Base-by-base conservation (phyloP, 2,329 filamentous ascomycete genomes). In the Sclerotinia subarctica region DNA sequence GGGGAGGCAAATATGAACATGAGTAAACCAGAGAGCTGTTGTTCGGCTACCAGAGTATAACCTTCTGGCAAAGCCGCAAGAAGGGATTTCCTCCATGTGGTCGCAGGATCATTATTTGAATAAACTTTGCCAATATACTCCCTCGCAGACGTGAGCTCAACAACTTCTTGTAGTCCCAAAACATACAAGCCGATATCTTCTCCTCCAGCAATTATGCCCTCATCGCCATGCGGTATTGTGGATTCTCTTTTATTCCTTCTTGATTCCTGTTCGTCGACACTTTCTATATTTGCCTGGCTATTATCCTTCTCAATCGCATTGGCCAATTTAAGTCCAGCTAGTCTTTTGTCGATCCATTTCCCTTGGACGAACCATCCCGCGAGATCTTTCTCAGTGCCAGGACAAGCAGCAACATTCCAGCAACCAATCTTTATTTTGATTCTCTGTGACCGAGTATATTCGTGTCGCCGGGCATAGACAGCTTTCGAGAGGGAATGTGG, bases 361-460 rank as follows among this genome's bases (percentile, higher is more conserved):
- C 90, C 91, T 15, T 88, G 83, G 10, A 96, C 85, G 77, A 99
- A 97, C 95, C 95, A 99, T 44, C 86, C 87, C 10, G 88, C 90
- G 6, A 99, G 81, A 76, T 98, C 95, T 73, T 92, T 91, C 78
- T 97, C 93, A 0, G 93, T 93, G 32, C 91, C 93, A 17, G 91
- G 88, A 72, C 91, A 89, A 1, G 90, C 89, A 5, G 93, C 95
- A 21, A 97, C 92, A 79, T 99, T 99, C 95, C 95, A 99, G 0
- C 92, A 90, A 53, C 94, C 95, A 64, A 99, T 85, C 80, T 97
- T 97, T 78, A 99, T 86, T 72, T 89, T 89, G 73, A 97, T 87
- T 63, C 85, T 85, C 77, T 89, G 89, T 54, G 88, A 86, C 49
- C 88, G 86, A 35, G 90, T 90, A 78, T 94, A 99, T 78, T 98